Evolutionary conservation across 2,329 filamentous ascomycete species (phyloP), one percentile per base, ranked within the genome.

Genomic region (Alternaria triticimaculans): DNA sequence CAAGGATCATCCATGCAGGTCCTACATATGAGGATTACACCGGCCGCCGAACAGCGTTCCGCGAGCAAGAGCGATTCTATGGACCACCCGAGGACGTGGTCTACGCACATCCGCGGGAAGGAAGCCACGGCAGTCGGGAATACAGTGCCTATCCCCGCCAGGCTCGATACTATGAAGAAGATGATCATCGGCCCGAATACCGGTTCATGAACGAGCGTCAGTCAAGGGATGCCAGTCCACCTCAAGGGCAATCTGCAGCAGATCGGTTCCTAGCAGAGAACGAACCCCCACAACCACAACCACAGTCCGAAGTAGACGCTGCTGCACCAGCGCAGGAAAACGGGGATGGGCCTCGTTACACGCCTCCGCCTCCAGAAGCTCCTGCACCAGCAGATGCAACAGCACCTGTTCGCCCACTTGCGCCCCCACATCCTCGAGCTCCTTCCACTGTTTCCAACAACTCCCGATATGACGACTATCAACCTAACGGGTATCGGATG

Each of bases 191-290:
- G 30, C 57, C 68, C 12, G 74, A 75, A 37, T 72, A 71, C 30
- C 76, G 72, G 7, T 66, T 72, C 11, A 53, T 68, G 14, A 67
- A 69, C 45, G 74, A 76, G 56, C 60, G 62, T 28, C 68, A 60
- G 54, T 65, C 65, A 11, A 69, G 65, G 21, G 72, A 77, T 9
- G 63, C 58, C 4, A 75, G 71, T 57, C 67, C 68, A 21, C 55
- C 68, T 44, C 66, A 66, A 58, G 73, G 68, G 10, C 70, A 72
- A 28, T 72, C 76, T 37, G 76, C 75, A 11, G 77, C 77, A 28
- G 78, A 79, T 62, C 76, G 76, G 23, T 80, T 80, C 51, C 55
- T 80, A 15, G 75, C 77, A 28, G 77, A 78, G 10, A 66, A 61
- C 43, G 73, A 73, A 51, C 43, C 68, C 33, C 28, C 55, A 5